These are phyloP conservation scores for Zygnema cylindricum DNA, from an alignment of 139 green algal species.

Conservation along the genomic window DNA sequence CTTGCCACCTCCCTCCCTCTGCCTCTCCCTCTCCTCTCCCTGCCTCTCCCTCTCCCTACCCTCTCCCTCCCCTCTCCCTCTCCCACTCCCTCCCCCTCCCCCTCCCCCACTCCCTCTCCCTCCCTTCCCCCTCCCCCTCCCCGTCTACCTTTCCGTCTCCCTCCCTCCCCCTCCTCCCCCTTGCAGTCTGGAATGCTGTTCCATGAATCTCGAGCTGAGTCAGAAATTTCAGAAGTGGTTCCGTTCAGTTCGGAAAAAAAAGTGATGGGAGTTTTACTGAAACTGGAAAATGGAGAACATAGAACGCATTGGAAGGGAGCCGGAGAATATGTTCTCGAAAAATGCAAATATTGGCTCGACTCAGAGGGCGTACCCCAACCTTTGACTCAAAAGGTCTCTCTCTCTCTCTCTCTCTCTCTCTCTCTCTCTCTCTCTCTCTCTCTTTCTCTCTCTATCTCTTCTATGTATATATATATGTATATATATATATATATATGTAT, in stretches of 20 bases:
- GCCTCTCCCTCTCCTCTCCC: no score
- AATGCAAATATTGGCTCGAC: slow-evolving; percentile 64
- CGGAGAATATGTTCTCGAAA: slow-evolving; percentile 88
- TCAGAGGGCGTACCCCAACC: neutral
- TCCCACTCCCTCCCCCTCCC: no score
- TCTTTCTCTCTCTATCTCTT: neutral
- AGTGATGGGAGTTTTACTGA: slow-evolving; percentile 34
- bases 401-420: neutral
- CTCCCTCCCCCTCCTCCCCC: no score
- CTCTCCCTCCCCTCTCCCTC: no score
- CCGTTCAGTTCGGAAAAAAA: slow-evolving; percentile 90
- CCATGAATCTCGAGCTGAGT: slow-evolving; percentile 56
- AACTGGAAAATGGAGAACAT: slow-evolving; percentile 51
- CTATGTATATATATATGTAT: no score
- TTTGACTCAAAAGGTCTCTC: neutral
- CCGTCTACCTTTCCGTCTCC: no score
- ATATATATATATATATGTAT: no score
- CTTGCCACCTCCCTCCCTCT: no score
- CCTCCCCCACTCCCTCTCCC: no score
- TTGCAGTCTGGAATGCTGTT: slow-evolving; percentile 81
- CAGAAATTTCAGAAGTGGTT: slow-evolving; percentile 58
- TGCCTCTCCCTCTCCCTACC: no score
- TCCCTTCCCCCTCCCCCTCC: no score
- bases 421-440: neutral
- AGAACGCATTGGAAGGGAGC: slow-evolving; percentile 95